A percentile compares a stretch with the other conserved stretches of the same genome.
Conservation (phyloP, 176 grass and related monocot genomes). For the Triticum timopheevii region DNA sequence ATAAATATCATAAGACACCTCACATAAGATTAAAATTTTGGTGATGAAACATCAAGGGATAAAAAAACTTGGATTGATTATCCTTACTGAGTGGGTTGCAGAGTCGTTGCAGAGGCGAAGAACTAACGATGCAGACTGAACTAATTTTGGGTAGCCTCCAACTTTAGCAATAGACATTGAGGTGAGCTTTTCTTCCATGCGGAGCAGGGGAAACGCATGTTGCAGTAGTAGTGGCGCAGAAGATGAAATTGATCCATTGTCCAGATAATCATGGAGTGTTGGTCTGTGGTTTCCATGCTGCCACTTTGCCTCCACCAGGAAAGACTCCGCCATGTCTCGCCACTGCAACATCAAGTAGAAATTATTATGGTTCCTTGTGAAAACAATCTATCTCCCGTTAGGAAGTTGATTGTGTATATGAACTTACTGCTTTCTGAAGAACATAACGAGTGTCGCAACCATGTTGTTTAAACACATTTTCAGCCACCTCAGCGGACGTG, state of each 20-base stretch:
- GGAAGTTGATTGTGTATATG: background rate
- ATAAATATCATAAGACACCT: background rate
- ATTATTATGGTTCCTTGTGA: background rate
- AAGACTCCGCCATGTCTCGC: slow-evolving; percentile 39
- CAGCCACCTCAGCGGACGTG: slow-evolving; percentile 30
- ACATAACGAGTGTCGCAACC: slow-evolving; percentile 3
- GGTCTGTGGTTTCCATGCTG: slow-evolving; percentile 26
- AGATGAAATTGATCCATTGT: slow-evolving; percentile 41
- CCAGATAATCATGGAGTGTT: slow-evolving; percentile 25
- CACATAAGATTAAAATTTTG: background rate
- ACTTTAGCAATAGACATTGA: background rate
- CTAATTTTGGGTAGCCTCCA: slow-evolving; percentile 32
- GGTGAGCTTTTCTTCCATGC: background rate
- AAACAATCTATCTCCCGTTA: background rate
- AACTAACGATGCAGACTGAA: slow-evolving; percentile 17
- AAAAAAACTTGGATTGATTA: background rate
- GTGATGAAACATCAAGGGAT: background rate
- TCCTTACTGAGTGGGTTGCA: slow-evolving; percentile 25
- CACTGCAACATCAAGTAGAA: slow-evolving; percentile 8
- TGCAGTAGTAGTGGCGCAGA: slow-evolving; percentile 5
- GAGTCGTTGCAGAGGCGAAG: slow-evolving; percentile 41
- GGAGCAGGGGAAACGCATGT: slow-evolving; percentile 17
- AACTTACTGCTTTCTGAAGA: slow-evolving; percentile 34
- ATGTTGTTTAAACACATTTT: background rate
- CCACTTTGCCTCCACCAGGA: slow-evolving; percentile 45